These are phyloP conservation scores for Fagopyrum tataricum DNA, from an alignment of 148 eudicot species.

Conservation along the genomic window DNA sequence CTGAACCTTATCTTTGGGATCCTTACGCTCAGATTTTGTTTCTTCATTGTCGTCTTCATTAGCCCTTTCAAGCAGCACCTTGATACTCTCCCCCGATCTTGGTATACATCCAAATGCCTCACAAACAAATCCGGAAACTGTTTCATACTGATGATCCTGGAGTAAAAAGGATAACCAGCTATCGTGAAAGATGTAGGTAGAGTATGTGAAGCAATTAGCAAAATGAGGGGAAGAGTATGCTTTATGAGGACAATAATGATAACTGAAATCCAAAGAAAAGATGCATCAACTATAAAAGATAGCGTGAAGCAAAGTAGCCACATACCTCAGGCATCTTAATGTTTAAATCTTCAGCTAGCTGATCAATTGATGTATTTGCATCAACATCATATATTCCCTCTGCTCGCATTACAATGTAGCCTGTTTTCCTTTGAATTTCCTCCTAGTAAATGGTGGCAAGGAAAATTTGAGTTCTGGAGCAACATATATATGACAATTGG, in stretches of 20 bases:
- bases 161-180: neutral
- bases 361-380: slow-evolving; percentile 96
- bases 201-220: neutral
- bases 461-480: no score
- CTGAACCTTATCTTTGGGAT: slow-evolving; percentile 9
- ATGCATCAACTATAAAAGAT: neutral
- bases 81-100: slow-evolving; percentile 79
- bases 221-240: no score
- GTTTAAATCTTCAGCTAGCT: slow-evolving; percentile 86
- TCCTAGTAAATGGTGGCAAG: slow-evolving; percentile 36
- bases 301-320: no score
- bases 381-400: slow-evolving; percentile 95
- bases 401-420: slow-evolving; percentile 92
- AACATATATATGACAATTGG: no score
- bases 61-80: slow-evolving; percentile 68
- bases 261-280: neutral
- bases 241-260: neutral
- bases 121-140: slow-evolving; percentile 91
- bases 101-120: slow-evolving; percentile 97
- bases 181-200: neutral
- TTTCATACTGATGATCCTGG: slow-evolving; percentile 65
- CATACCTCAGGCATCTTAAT: slow-evolving; percentile 94
- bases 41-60: slow-evolving; percentile 27
- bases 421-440: slow-evolving; percentile 93
- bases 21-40: slow-evolving; percentile 47